Evolutionary conservation across 345 rosid genomes (phyloP), one percentile per base, ranked within the genome.

Genomic region (Linum trigynum): DNA sequence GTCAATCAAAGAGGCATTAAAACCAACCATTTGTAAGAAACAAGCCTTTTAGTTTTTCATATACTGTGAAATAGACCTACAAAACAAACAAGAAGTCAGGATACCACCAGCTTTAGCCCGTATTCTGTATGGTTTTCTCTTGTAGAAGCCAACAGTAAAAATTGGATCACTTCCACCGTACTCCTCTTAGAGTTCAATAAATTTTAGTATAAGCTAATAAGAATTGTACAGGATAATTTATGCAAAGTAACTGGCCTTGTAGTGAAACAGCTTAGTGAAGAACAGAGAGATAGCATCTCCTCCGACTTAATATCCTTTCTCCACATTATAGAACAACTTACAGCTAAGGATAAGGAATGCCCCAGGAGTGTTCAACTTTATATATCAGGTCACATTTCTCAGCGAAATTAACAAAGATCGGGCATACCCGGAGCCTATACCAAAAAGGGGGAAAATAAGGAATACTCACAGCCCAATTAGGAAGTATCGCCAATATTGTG

Each of bases 391-490:
- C 2, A 48, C 2, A 48, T 9, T 48, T 15, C 53, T 48, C 53
- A 48, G 53, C 53, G 15, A 9, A 48, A 41, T 4, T 41, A 41
- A 41, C 45, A 41, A 41, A 48, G 53, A 48, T 6, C 3, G 8
- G 53, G 53, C 14, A 6, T 6, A 48, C 14, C 14, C 53, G 14
- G 14, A 23, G 32, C 32, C 15, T 6, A 9, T 48, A 48, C 14
- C 38, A 48, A 50, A 63, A 8, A 64, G 45, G 45, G 45, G 45
- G 23, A 65, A 38, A 38, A 59, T 35, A 61, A 57, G 58, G 63
- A 62, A 65, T 45, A 75, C 97, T 85, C 80, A 94, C 99, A 50
- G 97, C 95, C 99, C 99, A 94, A 64, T 88, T 94, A 3, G 99
- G 97, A 62, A 90, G 96, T 53, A 92, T 80, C 51, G 99, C 99